Evolutionary conservation across 169 alveolate species (phyloP).

Genomic region (Eimeria maxima): DNA sequence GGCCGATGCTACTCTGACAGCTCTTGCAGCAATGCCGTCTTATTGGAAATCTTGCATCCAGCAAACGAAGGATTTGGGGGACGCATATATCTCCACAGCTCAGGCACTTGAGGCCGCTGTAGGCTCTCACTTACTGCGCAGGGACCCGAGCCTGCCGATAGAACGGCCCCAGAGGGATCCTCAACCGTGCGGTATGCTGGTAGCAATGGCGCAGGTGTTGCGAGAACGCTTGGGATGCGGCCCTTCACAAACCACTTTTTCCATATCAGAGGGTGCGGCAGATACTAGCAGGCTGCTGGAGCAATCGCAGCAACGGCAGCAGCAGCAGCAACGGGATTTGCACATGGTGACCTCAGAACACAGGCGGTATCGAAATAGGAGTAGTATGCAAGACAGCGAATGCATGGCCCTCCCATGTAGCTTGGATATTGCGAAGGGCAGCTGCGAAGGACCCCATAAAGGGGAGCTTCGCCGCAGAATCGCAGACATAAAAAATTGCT

Average conservation of each 20-base stretch:
- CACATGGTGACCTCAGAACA: neutral
- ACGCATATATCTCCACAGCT: constrained; percentile 21
- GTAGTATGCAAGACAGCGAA: neutral
- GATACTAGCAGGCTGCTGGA: neutral
- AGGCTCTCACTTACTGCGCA: constrained; percentile 43
- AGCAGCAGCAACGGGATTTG: constrained; percentile 35
- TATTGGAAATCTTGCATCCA: neutral
- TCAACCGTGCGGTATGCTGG: constrained; percentile 43
- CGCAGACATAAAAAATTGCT: constrained; percentile 47
- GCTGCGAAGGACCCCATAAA: neutral
- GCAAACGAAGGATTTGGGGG: constrained; percentile 36
- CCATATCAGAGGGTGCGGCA: neutral
- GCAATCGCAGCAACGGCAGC: neutral
- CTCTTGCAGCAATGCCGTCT: constrained; percentile 25
- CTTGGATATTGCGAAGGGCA: neutral
- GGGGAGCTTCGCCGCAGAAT: constrained; percentile 70
- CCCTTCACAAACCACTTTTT: neutral
- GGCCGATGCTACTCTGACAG: constrained; percentile 64
- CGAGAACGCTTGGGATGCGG: constrained; percentile 18
- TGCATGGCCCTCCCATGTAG: neutral
- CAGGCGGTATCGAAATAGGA: neutral
- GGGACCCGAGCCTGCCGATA: neutral
- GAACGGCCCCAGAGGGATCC: neutral
- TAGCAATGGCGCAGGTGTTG: constrained; percentile 69
- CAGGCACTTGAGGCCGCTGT: constrained; percentile 45